phyloP scores from a whole-genome alignment of 1,284 basidiomycete species.

The Pascua guehoae region DNA sequence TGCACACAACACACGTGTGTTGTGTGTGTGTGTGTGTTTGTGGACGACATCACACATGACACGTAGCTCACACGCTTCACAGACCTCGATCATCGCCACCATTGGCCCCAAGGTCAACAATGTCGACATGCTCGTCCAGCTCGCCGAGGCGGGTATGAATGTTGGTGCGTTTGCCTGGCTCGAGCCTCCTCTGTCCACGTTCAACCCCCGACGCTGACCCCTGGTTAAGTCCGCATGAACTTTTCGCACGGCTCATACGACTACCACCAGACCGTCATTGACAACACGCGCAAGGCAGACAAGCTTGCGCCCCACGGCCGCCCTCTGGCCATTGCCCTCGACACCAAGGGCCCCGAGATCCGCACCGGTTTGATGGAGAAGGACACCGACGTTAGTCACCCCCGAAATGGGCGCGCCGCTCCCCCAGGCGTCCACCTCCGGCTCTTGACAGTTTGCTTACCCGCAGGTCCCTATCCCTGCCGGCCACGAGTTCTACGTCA shows the following conservation, averaged over 20 bases:
- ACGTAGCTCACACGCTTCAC: neutral
- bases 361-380: conserved; percentile 91
- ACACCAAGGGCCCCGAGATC: conserved; percentile 99
- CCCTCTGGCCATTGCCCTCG: conserved; percentile 94
- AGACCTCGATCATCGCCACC: conserved; percentile 96
- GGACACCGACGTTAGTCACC: conserved; percentile 69
- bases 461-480: conserved; percentile 72
- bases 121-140: conserved; percentile 74
- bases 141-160: conserved; percentile 87
- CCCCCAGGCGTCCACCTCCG: neutral
- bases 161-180: conserved; percentile 63
- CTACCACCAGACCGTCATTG: conserved; percentile 95
- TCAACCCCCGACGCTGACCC: neutral
- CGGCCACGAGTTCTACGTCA: conserved; percentile 91
- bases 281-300: conserved; percentile 85
- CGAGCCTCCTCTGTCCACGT: neutral
- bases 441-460: neutral
- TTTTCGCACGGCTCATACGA: conserved; percentile 95
- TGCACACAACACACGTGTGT: neutral
- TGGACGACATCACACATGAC: neutral
- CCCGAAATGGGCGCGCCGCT: neutral
- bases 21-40: too few species aligned
- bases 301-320: conserved; percentile 72
- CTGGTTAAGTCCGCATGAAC: conserved; percentile 84
- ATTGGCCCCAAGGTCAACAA: conserved; percentile 93